Conservation (phyloP, 345 rosid species). For the Cardamine chenopodiifolia region DNA sequence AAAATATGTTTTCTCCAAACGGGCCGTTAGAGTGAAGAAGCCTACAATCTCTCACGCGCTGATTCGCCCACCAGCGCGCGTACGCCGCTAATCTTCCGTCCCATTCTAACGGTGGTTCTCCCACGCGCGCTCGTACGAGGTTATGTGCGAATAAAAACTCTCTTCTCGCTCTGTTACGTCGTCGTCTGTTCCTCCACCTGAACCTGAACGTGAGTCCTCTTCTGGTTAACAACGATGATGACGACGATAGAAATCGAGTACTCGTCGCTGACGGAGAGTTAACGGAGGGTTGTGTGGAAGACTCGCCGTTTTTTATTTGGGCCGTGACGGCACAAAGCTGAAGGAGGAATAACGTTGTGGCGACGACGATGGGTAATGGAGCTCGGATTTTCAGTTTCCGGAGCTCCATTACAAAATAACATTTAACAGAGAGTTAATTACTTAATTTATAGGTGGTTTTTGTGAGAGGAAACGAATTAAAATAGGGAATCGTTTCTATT, state of each 20-base stretch:
- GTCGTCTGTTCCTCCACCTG: constrained; percentile 29
- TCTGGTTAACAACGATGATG: not conserved
- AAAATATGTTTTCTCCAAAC: constrained; percentile 61
- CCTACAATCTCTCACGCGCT: constrained; percentile 45
- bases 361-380: constrained; percentile 29
- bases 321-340: constrained; percentile 27
- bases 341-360: constrained; percentile 19
- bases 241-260: constrained; percentile 14
- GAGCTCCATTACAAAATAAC: constrained; percentile 28
- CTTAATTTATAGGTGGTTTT: not conserved
- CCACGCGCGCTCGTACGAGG: constrained; percentile 34
- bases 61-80: constrained; percentile 47
- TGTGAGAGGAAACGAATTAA: constrained; percentile 27
- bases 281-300: constrained; percentile 24
- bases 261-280: constrained; percentile 17
- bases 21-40: constrained; percentile 51
- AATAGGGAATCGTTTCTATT: constrained; percentile 35
- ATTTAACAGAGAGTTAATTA: constrained; percentile 21
- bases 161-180: constrained; percentile 17
- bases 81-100: constrained; percentile 45
- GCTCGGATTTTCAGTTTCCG: constrained; percentile 21
- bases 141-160: constrained; percentile 52
- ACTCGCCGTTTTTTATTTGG: constrained; percentile 9
- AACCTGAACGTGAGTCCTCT: constrained; percentile 5
- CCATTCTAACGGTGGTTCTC: constrained; percentile 48